phyloP scores from a whole-genome alignment of 2,329 filamentous ascomycete species.

The Fusarium austroafricanum region DNA sequence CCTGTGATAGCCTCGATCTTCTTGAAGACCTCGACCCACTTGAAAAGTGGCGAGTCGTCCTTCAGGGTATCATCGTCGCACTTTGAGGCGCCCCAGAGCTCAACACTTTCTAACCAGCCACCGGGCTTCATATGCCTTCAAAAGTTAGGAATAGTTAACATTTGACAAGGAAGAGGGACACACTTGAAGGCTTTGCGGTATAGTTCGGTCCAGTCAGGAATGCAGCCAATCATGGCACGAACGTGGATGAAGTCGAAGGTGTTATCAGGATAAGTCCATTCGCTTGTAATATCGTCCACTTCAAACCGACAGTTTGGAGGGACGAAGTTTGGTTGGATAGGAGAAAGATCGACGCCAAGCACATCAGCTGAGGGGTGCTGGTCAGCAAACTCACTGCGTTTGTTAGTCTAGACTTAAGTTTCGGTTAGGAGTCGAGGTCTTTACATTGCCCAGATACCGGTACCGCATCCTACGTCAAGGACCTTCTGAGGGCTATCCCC shows the following conservation, averaged over 20 bases:
- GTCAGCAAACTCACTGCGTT: conserved; percentile 49
- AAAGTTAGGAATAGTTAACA: conserved; percentile 46
- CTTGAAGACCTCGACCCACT: conserved; percentile 19
- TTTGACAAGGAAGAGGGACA: conserved; percentile 47
- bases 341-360: conserved; percentile 67
- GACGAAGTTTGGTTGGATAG: conserved; percentile 67
- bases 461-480: conserved; percentile 52
- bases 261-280: conserved; percentile 59
- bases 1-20: conserved; percentile 20
- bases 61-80: conserved; percentile 45
- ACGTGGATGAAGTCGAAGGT: conserved; percentile 70
- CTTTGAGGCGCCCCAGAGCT: conserved; percentile 33
- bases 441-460: conserved; percentile 54
- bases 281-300: conserved; percentile 69
- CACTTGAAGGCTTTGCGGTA: conserved; percentile 60
- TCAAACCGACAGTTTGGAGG: conserved; percentile 73
- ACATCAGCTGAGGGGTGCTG: conserved; percentile 59
- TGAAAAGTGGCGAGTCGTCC: conserved; percentile 11
- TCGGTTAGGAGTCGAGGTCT: rapidly evolving
- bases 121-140: conserved; percentile 27
- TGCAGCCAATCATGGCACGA: conserved; percentile 64
- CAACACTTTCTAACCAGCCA: conserved; percentile 37
- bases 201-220: conserved; percentile 64
- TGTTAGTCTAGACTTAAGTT: background rate
- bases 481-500: conserved; percentile 38